Base-by-base conservation (phyloP, 2,329 filamentous ascomycete species). In the Corinectria fuckeliana region DNA sequence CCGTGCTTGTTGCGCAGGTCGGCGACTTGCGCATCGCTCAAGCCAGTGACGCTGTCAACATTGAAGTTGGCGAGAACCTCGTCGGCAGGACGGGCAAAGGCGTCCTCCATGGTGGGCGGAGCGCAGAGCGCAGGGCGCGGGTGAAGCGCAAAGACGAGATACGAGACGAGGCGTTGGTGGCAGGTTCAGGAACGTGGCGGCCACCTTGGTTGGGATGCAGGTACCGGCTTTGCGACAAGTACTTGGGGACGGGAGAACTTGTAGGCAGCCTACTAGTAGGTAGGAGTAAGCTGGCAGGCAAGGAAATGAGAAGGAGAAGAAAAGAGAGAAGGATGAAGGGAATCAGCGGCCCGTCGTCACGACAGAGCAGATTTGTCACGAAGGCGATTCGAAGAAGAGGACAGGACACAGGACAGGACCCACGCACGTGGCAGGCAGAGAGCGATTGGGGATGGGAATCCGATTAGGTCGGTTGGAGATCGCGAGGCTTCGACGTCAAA, bases 1-100 rank as follows among this genome's bases (percentile, higher is more conserved):
- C 88, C 88, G 72, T 89, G 76, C 76, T 87, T 88, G 50, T 77
- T 76, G 64, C 85, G 81, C 64, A 82, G 78, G 51, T 81, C 77
- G 45, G 74, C 68, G 55, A 90, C 84, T 74, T 89, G 86, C n/a
- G 79, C 74, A 66, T 88, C 82, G 11, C 77, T 82, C 69, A 91
- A 78, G 67, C 88, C 88, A 63, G 77, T 74, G 41, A 76, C 72
- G 50, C 81, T 77, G 63, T 87, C 79, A 54, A 88, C 87, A 13
- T 78, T 76, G 70, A 90, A 87, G 68, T 79, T 76, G 71, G 79
- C 77, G 70, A 91, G 80, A 68, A 90, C 85, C 75, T 86, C 78
- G 70, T 82, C 76, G 72, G 81, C 81, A 66, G 85, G 78, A 70
- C 80, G 81, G 65, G 84, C 79, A 70, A 85, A 90, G 65, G 88